These are phyloP conservation scores for Termitomyces sp. DNA, from an alignment of 768 basidiomycete genomes.

Conservation along the genomic window DNA sequence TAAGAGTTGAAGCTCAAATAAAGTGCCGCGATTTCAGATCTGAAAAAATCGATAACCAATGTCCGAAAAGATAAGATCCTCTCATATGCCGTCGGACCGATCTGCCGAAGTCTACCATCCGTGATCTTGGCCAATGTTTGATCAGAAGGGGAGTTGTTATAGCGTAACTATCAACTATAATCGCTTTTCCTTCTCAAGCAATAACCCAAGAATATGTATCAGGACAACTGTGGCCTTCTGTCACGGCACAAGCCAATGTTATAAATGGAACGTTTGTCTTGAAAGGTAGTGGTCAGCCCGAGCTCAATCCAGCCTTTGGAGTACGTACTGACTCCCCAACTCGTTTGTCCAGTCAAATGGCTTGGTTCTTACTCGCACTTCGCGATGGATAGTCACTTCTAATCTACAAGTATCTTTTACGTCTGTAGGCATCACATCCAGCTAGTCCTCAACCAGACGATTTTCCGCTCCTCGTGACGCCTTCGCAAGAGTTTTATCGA, in stretches of 20 bases:
- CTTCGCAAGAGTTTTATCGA: constrained; percentile 2
- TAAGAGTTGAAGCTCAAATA: neutral
- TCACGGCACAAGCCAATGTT: too few relatives aligned
- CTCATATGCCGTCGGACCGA: too few relatives aligned
- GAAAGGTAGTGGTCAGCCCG: too few relatives aligned
- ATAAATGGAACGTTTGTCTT: too few relatives aligned
- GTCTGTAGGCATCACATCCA: neutral
- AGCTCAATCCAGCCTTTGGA: too few relatives aligned
- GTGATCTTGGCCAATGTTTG: neutral
- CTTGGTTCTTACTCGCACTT: neutral
- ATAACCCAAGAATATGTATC: too few relatives aligned
- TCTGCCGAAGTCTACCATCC: too few relatives aligned
- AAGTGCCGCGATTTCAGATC: neutral
- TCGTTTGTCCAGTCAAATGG: neutral
- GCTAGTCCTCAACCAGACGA: too few relatives aligned
- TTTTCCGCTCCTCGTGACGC: too few relatives aligned
- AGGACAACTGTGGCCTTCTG: too few relatives aligned
- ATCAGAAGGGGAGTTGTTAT: neutral
- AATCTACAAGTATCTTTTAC: neutral
- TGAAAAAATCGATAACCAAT: neutral
- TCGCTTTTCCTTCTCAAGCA: neutral
- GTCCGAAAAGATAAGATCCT: constrained; percentile 6
- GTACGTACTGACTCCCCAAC: neutral
- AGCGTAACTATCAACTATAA: neutral
- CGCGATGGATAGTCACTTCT: neutral